Base-by-base conservation (phyloP, 805 yeast species). In the Saccharomycopsis capsularis region DNA sequence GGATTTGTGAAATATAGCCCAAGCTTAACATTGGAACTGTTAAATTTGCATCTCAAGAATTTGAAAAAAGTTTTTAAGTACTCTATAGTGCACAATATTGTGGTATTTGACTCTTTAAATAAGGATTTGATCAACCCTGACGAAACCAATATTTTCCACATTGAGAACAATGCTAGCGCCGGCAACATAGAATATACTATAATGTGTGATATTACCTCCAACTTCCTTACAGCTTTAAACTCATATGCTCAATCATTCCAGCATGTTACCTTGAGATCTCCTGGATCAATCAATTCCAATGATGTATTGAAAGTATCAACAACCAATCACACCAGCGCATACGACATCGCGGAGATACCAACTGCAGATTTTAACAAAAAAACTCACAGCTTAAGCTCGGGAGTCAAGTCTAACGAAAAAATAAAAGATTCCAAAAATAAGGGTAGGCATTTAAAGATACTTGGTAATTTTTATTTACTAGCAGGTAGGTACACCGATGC, bases 401-500 rank as follows among this genome's bases (percentile, higher is more conserved):
- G 50, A 23, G 42, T 22, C n/a, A 30, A 35, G 6, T 37, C 39
- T n/a, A 42, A 30, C 32, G 52, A 49, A 22, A 52, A 3, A 39
- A 60, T 59, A 24, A 66, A 64, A 50, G 60, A 70, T 59, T 56
- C 74, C 47, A 69, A 78, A 59, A 76, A 78, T 59, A 70, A 74
- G 52, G 93, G 96, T 1, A 71, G 99, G 44, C 84, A 85, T 56
- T 61, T 75, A 23, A 91, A 91, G 58, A 71, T 85, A 34, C 66
- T 81, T 58, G 98, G 88, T 0, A 82, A 82, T 56, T 78, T 91
- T 56, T 81, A 78, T 58, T 68, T 93, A 13, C 64, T 93, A 42
- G 83, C 96, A 0, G 99, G 99, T 1, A 77, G 85, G 46, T 72
- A 83, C 40, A 61, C 71, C 15, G 85, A 81, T 50, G 95, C 97